Evolutionary conservation across 1,284 basidiomycete species (phyloP), one percentile per base, ranked within the genome.

Genomic region (Sporisorium scitamineum): DNA sequence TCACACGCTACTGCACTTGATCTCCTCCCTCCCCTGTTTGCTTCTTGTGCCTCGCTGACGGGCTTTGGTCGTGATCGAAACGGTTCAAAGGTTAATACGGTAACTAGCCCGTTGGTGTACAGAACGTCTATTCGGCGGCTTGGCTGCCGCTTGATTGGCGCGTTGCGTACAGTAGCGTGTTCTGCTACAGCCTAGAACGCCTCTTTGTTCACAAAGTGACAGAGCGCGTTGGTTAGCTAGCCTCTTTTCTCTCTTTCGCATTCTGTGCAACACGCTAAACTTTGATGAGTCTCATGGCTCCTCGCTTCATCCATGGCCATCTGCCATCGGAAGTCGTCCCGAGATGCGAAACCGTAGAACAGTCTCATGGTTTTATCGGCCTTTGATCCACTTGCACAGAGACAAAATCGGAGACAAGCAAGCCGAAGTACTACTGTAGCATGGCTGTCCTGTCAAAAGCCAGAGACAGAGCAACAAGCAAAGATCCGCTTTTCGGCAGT

Each of bases 1-100:
- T 50, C 29, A 20, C 48, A 50, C 48, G 48, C 48, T 50, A 42
- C 39, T 42, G 39, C 39, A 42, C n/a, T 42, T 20, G n/a, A 9
- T 42, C n/a, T 20, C 39, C 39, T 5, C 20, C 39, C n/a, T 5
- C 14, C 39, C n/a, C n/a, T n/a, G n/a, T n/a, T 20, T 42, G 39
- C 39, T 9, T 18, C 37, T 18, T 39, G 7, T 18, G 16, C n/a
- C 37, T 39, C 37, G 18, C 16, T 39, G 3, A 18, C 37, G 37
- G 39, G 39, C 8, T 20, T n/a, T 20, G 39, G 39, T 20, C n/a
- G 18, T 20, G 39, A 9, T 42, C 7, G 39, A 42, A n/a, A 18
- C 5, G n/a, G 37, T 39, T 14, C 3, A 34, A 8, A 34, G 7
- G 34, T 34, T 13, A 13, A n/a, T n/a, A 39, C 37, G 1, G 34